A percentile compares a stretch with the other conserved stretches of the same genome.
Conservation (phyloP, 2,329 filamentous ascomycete species). For the Colletotrichum coccodes region DNA sequence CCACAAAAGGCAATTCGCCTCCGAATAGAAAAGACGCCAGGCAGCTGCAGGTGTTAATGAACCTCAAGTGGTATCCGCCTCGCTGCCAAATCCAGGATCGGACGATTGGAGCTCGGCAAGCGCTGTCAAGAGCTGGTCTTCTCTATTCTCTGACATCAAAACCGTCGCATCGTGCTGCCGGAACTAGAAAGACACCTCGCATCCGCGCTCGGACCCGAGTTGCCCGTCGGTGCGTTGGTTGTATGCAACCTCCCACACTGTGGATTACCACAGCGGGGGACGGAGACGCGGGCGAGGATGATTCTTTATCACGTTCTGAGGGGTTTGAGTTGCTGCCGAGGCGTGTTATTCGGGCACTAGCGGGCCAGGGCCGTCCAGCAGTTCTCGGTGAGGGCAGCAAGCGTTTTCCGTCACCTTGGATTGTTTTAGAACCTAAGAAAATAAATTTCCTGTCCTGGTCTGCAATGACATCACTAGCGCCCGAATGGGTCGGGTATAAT, state of each 20-base stretch:
- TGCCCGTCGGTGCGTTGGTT: background rate
- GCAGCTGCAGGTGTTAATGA: too few species aligned
- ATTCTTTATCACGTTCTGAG: background rate
- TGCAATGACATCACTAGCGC: slow-evolving; percentile 19
- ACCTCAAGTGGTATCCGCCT: background rate
- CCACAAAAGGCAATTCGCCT: background rate
- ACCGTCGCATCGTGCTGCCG: background rate
- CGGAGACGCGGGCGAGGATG: background rate
- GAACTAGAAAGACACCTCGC: slow-evolving; percentile 6
- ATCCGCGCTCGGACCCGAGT: slow-evolving; percentile 4
- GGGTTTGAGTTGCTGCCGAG: background rate
- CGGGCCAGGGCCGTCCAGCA: too few species aligned
- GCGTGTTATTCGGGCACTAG: background rate
- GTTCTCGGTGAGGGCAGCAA: slow-evolving; percentile 12
- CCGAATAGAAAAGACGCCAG: background rate
- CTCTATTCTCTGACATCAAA: slow-evolving; percentile 7
- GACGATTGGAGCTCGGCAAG: background rate
- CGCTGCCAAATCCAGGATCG: background rate
- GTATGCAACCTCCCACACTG: background rate
- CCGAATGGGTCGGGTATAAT: slow-evolving; percentile 5
- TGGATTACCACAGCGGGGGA: too few species aligned
- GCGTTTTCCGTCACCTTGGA: slow-evolving; percentile 12
- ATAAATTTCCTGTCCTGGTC: background rate
- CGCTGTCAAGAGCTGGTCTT: background rate
- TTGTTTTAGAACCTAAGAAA: background rate